A percentile compares a stretch with the other conserved stretches of the same genome.
These are phyloP conservation scores for Westerdykella sp. DNA, from an alignment of 2,329 filamentous ascomycete species.

Conservation along the genomic window DNA sequence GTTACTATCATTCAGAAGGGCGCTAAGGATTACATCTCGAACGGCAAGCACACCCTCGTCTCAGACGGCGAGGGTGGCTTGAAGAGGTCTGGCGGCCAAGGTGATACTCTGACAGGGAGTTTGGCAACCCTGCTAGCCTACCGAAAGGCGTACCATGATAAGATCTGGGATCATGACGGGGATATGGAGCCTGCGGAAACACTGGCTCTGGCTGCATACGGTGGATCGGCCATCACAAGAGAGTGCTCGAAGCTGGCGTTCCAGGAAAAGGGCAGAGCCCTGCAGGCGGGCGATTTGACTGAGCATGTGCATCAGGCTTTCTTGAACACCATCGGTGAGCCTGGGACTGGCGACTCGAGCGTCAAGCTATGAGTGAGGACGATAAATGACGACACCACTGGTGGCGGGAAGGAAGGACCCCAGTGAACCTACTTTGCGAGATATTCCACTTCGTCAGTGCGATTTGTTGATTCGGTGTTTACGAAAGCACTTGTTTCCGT, in stretches of 20 bases:
- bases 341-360: neutral
- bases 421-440: too few species aligned
- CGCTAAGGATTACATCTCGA: constrained; percentile 70
- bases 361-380: neutral
- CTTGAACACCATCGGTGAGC: constrained; percentile 70
- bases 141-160: constrained; percentile 78
- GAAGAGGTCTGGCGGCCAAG: constrained; percentile 91
- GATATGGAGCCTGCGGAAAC: constrained; percentile 53
- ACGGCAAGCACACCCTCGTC: constrained; percentile 67
- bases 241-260: constrained; percentile 88
- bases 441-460: too few species aligned
- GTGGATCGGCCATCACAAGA: constrained; percentile 79
- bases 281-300: constrained; percentile 91
- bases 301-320: constrained; percentile 84
- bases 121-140: constrained; percentile 86
- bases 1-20: constrained; percentile 93
- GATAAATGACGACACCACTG: neutral
- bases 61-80: constrained; percentile 73
- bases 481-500: too few species aligned
- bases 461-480: too few species aligned
- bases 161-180: constrained; percentile 62
- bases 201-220: constrained; percentile 74
- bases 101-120: constrained; percentile 86
- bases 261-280: constrained; percentile 71
- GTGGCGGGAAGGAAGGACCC: too few species aligned